phyloP scores from a whole-genome alignment of 345 rosid species.

The Camelina hispida region DNA sequence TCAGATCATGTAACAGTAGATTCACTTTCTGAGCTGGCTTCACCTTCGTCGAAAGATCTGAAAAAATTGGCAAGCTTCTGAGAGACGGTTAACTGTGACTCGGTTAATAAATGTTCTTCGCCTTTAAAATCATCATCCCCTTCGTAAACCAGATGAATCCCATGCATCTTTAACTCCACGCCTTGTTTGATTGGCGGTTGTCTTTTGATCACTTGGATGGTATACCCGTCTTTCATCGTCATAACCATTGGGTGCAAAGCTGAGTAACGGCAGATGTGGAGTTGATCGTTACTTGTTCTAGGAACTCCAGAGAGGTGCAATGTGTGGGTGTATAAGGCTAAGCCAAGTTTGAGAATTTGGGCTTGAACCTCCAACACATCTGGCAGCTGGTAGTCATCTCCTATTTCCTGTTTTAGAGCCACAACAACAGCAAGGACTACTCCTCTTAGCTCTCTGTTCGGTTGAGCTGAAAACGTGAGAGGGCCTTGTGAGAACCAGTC shows the following conservation, averaged over 20 bases:
- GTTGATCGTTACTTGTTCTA: slow-evolving; percentile 49
- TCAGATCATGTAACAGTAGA: slow-evolving; percentile 31
- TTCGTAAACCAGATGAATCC: slow-evolving; percentile 41
- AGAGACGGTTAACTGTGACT: slow-evolving; percentile 16
- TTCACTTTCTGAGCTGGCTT: slow-evolving; percentile 18
- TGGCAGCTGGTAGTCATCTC: slow-evolving; percentile 45
- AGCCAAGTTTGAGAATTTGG: slow-evolving; percentile 40
- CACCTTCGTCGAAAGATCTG: slow-evolving; percentile 30
- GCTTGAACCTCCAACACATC: slow-evolving; percentile 49
- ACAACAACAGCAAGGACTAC: slow-evolving; percentile 57
- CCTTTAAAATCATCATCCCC: slow-evolving; percentile 37
- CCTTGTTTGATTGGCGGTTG: not conserved
- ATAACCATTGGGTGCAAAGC: slow-evolving; percentile 44
- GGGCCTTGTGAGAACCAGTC: slow-evolving; percentile 56
- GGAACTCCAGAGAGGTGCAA: slow-evolving; percentile 60
- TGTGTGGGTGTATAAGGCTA: not conserved
- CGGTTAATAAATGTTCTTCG: not conserved
- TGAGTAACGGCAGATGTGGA: slow-evolving; percentile 59
- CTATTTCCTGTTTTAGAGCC: slow-evolving; percentile 45
- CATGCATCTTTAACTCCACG: slow-evolving; percentile 35
- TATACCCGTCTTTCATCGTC: slow-evolving; percentile 37
- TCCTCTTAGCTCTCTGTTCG: slow-evolving; percentile 50
- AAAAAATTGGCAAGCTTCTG: slow-evolving; percentile 45
- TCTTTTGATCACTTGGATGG: slow-evolving; percentile 29
- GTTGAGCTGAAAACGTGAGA: slow-evolving; percentile 45